Evolutionary conservation across 2,329 filamentous ascomycete species (phyloP).

Genomic region (Alternaria brassicae): DNA sequence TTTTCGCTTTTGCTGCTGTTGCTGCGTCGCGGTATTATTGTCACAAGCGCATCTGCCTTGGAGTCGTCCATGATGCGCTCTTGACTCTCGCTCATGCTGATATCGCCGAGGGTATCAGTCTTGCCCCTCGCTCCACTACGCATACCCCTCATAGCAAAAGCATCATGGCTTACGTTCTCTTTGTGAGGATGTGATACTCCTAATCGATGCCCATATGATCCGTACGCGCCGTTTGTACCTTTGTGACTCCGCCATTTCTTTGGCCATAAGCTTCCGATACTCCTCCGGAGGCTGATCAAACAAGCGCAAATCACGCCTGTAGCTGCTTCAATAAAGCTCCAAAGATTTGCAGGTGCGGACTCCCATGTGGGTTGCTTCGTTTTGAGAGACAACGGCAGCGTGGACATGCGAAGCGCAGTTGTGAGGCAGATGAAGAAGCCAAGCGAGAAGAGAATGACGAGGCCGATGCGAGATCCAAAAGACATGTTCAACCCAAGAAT

Average conservation of each 20-base stretch:
- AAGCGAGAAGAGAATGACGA: constrained; percentile 34
- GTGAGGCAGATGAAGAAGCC: constrained; percentile 39
- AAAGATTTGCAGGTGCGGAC: constrained; percentile 36
- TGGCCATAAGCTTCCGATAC: constrained; percentile 22
- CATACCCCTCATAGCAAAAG: constrained; percentile 9
- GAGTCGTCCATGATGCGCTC: constrained; percentile 15
- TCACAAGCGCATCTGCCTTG: constrained; percentile 7
- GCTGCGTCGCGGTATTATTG: not conserved
- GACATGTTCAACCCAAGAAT: constrained; percentile 34
- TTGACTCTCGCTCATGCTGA: constrained; percentile 24
- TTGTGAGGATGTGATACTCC: not conserved
- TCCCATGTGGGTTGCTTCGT: constrained; percentile 32
- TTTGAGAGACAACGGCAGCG: constrained; percentile 25
- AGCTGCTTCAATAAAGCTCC: constrained; percentile 40
- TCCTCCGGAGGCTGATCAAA: constrained; percentile 33
- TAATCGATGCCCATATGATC: not conserved
- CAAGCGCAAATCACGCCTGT: constrained; percentile 39
- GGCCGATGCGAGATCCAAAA: constrained; percentile 23
- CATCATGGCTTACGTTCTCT: not conserved
- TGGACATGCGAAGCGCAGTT: constrained; percentile 37
- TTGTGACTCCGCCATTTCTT: constrained; percentile 22
- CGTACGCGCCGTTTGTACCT: constrained; percentile 10
- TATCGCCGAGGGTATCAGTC: constrained; percentile 8
- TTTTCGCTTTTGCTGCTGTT: constrained; percentile 12
- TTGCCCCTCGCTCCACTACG: constrained; percentile 6